A percentile compares a stretch with the other conserved stretches of the same genome.
Evolutionary conservation across 139 green algal genomes (phyloP).

Genomic region (Micractinium conductrix): DNA sequence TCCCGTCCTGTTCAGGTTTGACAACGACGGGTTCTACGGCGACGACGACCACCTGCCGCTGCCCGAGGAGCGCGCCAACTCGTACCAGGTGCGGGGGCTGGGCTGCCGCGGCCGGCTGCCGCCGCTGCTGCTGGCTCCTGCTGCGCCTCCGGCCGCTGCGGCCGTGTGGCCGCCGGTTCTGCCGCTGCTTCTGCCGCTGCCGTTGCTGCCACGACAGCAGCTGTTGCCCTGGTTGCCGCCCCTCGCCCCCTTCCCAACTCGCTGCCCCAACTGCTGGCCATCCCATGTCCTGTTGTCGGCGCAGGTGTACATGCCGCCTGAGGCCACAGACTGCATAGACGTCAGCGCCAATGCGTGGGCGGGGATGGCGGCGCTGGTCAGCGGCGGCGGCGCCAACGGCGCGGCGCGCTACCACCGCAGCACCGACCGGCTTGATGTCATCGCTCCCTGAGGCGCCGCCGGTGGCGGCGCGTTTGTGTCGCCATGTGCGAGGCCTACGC

Average conservation of each 20-base stretch:
- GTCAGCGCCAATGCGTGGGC: slow-evolving; percentile 16
- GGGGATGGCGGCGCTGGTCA: too few relatives aligned
- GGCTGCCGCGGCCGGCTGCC: not conserved
- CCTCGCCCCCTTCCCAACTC: too few relatives aligned
- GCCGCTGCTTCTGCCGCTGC: too few relatives aligned
- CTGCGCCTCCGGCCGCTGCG: too few relatives aligned
- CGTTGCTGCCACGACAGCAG: too few relatives aligned
- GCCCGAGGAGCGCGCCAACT: slow-evolving; percentile 24
- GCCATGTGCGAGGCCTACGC: too few relatives aligned
- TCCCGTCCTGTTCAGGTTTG: not conserved
- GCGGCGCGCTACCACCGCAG: not conserved
- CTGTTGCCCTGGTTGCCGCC: too few relatives aligned
- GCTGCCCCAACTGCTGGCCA: too few relatives aligned
- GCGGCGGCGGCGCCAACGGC: not conserved
- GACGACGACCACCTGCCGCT: slow-evolving; percentile 41
- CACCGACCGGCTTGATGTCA: slow-evolving; percentile 31
- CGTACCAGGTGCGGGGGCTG: not conserved
- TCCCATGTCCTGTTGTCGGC: not conserved
- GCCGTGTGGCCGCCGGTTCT: too few relatives aligned
- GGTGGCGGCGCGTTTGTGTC: too few relatives aligned
- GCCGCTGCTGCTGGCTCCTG: too few relatives aligned
- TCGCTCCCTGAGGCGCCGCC: slow-evolving; percentile 9
- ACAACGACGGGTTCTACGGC: slow-evolving; percentile 31
- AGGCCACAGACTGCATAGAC: slow-evolving; percentile 27
- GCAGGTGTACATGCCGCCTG: slow-evolving; percentile 12